phyloP scores from a whole-genome alignment of 768 basidiomycete species.

The Tephrocybe sp. region DNA sequence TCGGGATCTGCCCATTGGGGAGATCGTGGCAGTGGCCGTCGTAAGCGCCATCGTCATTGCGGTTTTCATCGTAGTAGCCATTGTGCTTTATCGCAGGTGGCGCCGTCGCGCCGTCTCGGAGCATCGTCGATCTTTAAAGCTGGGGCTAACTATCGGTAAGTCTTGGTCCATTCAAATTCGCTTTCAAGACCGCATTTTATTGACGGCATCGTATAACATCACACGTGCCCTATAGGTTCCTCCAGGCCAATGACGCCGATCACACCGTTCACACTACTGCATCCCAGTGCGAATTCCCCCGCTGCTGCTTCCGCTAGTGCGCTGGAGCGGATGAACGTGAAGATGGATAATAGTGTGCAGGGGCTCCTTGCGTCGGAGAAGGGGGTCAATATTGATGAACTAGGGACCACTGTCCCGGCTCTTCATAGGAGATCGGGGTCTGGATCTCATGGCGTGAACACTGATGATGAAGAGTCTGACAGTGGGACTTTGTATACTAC shows the following conservation, averaged over 20 bases:
- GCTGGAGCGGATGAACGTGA: background rate
- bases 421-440: slow-evolving; percentile 7
- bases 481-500: background rate
- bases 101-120: background rate
- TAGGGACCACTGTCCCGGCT: background rate
- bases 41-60: background rate
- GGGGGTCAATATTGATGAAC: no score
- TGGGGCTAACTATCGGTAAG: background rate
- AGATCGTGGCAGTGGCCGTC: background rate
- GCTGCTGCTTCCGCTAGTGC: background rate
- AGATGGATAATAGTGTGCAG: background rate
- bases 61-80: background rate
- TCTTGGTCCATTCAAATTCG: background rate
- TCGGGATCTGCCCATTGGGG: background rate
- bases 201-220: no score
- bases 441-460: background rate
- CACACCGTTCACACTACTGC: slow-evolving; percentile 3
- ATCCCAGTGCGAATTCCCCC: background rate
- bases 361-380: no score
- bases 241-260: background rate
- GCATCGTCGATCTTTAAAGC: background rate
- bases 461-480: background rate
- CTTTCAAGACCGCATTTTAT: no score
- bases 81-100: background rate
- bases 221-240: background rate